phyloP scores from a whole-genome alignment of 2,329 filamentous ascomycete genomes.

The Apiospora malaysiana region DNA sequence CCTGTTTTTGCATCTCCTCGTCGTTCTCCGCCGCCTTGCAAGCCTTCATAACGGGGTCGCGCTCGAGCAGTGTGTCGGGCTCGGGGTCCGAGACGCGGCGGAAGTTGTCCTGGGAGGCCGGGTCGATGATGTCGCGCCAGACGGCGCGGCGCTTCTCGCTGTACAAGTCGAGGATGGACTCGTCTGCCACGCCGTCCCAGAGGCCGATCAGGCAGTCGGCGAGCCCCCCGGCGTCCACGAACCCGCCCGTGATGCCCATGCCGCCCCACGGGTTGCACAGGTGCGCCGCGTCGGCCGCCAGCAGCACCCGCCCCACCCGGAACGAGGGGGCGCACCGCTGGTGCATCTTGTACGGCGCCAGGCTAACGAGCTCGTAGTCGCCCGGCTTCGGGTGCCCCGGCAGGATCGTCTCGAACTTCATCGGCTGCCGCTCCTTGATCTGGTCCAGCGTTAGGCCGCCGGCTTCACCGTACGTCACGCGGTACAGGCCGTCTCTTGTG shows the following conservation, averaged over 20 bases:
- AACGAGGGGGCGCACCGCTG: slow-evolving; percentile 64
- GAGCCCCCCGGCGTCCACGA: slow-evolving; percentile 67
- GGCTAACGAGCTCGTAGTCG: slow-evolving; percentile 61
- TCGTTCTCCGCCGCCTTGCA: slow-evolving; percentile 45
- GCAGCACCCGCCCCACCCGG: slow-evolving; percentile 60
- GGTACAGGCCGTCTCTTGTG: slow-evolving; percentile 63
- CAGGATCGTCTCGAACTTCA: slow-evolving; percentile 62
- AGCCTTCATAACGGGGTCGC: slow-evolving; percentile 48
- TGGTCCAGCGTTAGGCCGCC: slow-evolving; percentile 59
- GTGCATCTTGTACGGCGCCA: slow-evolving; percentile 66
- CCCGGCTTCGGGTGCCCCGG: slow-evolving; percentile 63
- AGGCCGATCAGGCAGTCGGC: slow-evolving; percentile 62
- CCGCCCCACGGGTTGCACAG: slow-evolving; percentile 62
- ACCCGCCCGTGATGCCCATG: slow-evolving; percentile 66
- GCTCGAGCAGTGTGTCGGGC: slow-evolving; percentile 44
- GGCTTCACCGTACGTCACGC: slow-evolving; percentile 67
- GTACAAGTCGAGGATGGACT: slow-evolving; percentile 51
- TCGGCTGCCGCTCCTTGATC: slow-evolving; percentile 56
- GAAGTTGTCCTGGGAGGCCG: slow-evolving; percentile 51
- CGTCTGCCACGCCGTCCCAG: slow-evolving; percentile 50
- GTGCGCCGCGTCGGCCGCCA: slow-evolving; percentile 68
- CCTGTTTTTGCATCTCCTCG: slow-evolving; percentile 37
- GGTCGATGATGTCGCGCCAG: slow-evolving; percentile 51
- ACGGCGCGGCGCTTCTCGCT: slow-evolving; percentile 53
- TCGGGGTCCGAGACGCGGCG: slow-evolving; percentile 48